Base-by-base conservation (phyloP, 116 monocot species). In the Iris pallida region DNA sequence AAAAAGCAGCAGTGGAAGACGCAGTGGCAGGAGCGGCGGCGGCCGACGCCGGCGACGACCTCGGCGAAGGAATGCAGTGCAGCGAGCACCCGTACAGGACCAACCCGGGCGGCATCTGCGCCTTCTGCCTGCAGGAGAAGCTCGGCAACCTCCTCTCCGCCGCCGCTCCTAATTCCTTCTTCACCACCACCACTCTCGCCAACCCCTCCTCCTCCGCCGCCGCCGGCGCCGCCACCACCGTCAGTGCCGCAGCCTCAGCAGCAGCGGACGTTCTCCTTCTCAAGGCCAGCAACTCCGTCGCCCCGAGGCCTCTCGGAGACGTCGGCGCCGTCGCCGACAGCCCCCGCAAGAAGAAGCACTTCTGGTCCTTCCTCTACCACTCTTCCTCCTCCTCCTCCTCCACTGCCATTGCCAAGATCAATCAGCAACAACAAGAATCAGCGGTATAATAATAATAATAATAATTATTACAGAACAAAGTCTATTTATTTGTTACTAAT, bases 61-160 rank as follows among this genome's bases (percentile, higher is more conserved):
- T 14, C 51, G 51, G 53, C 41, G 66, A 66, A 53, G 66, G 53
- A 49, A 49, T 67, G 80, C 70, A 66, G 66, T 88, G 88, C 80
- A 75, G 65, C 65, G 80, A 88, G 62, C 88, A 88, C 52, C 88
- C 83, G 0, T 88, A 83, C 76, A 71, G 78, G 11, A 73, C 20
- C 52, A 84, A 73, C 70, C 81, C 78, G 1, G 90, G 90, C 8
- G 94, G 90, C 16, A 85, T 94, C 74, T 94, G 94, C 76, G 90
- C 94, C 16, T 80, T 90, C 52, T 94, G 94, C 72, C 81, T 94
- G 16, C 94, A 94, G 59, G 94, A 94, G 64, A 90, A 90, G 81
- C 88, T 94, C 20, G 83, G 94, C 59, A 88, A 83, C 79, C 83
- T 92, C 49, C 79, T 92, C 55, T 65, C 59, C 20, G 60, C 58